Percentiles rank a stretch among this genome's conserved stretches.
phyloP scores from a whole-genome alignment of 1,284 basidiomycete species.

The Neonothopanus nambi region DNA sequence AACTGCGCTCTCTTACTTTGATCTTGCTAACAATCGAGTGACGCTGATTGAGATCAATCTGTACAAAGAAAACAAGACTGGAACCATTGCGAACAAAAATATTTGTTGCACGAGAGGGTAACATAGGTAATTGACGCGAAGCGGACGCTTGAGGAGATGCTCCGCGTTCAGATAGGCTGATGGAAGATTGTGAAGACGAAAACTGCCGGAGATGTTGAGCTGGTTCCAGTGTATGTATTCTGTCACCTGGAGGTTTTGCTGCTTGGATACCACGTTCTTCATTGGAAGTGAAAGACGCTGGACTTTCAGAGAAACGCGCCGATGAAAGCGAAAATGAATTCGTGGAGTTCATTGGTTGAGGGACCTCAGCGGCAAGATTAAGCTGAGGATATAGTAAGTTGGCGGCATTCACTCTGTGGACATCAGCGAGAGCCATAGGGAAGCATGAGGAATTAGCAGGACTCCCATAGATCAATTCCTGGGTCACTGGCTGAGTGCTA shows the following conservation, averaged over 20 bases:
- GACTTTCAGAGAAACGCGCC: neutral
- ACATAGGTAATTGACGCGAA: too few species aligned
- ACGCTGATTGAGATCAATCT: constrained; percentile 54
- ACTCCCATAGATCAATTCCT: too few species aligned
- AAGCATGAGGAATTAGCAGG: neutral
- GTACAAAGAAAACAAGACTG: constrained; percentile 53
- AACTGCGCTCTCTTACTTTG: constrained; percentile 40
- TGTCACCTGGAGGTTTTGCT: too few species aligned
- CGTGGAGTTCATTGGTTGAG: neutral
- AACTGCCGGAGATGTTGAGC: too few species aligned
- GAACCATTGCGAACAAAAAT: constrained; percentile 30
- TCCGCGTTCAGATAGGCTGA: too few species aligned
- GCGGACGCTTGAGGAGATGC: too few species aligned
- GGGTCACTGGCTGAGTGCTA: too few species aligned
- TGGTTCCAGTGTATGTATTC: too few species aligned
- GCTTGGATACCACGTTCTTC: too few species aligned
- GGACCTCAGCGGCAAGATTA: neutral
- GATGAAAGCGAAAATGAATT: neutral
- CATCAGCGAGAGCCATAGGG: constrained; percentile 5
- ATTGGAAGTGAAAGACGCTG: too few species aligned
- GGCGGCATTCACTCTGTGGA: constrained; percentile 2
- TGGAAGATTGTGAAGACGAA: too few species aligned
- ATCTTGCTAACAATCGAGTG: constrained; percentile 47
- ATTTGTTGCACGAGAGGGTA: too few species aligned
- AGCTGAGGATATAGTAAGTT: neutral